These are phyloP conservation scores for Pleurostoma richardsiae DNA, from an alignment of 2,329 filamentous ascomycete genomes.

Conservation along the genomic window DNA sequence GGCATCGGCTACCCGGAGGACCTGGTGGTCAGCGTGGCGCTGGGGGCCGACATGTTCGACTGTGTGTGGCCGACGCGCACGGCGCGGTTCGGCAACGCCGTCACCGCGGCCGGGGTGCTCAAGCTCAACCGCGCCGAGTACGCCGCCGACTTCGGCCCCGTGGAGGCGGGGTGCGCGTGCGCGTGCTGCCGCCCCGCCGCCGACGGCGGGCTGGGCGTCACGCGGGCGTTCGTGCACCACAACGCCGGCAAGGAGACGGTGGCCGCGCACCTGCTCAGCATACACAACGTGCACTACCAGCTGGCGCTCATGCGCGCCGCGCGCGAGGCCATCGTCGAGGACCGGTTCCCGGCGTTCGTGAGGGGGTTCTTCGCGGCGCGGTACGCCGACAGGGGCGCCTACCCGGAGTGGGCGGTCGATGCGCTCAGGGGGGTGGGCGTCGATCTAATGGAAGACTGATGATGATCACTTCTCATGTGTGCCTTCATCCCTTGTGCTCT, in stretches of 20 bases:
- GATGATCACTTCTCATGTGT: neutral
- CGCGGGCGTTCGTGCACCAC: constrained; percentile 86
- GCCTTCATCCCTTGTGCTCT: no score
- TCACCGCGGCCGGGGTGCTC: constrained; percentile 75
- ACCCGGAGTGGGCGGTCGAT: constrained; percentile 79
- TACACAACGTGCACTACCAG: constrained; percentile 95
- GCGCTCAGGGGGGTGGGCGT: constrained; percentile 77
- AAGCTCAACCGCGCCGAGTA: constrained; percentile 77
- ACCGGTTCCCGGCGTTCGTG: constrained; percentile 74
- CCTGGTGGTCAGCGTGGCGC: constrained; percentile 83
- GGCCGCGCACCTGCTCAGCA: constrained; percentile 76
- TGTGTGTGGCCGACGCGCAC: constrained; percentile 98
- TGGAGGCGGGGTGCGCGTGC: constrained; percentile 81
- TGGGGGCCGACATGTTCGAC: constrained; percentile 99
- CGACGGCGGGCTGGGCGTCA: constrained; percentile 73
- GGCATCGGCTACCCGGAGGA: constrained; percentile 97
- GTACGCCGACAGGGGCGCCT: constrained; percentile 61
- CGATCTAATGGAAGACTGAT: constrained; percentile 50
- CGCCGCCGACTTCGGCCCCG: constrained; percentile 73
- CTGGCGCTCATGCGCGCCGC: constrained; percentile 74
- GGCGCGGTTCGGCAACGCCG: constrained; percentile 90
- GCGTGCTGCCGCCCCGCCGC: constrained; percentile 64
- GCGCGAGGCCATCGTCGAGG: constrained; percentile 74
- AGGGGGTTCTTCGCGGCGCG: constrained; percentile 71
- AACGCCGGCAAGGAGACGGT: constrained; percentile 92